Base-by-base conservation (phyloP, 73 alveolate species). In the Symbiodinium natans region DNA sequence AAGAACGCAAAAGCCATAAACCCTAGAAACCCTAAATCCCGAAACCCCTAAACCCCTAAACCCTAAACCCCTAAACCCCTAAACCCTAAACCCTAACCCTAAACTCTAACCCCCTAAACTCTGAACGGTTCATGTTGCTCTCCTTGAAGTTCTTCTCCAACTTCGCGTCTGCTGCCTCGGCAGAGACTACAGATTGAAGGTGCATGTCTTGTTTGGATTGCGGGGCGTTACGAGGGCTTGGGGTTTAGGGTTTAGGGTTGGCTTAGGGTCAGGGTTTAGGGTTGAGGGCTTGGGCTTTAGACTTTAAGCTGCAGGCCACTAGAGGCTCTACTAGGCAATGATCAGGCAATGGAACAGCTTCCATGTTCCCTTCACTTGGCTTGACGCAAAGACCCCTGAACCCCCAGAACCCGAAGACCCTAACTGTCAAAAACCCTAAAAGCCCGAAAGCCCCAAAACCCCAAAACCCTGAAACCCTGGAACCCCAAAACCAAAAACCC, bases 131-230 rank as follows among this genome's bases (percentile, higher is more conserved):
- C 27, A 15, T 56, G 75, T 56, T 7, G 34, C 19, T 56, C 34
- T 56, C 80, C 80, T 63, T 63, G 36, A 63, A 63, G 36, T 63
- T 63, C 80, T 63, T 63, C 80, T 63, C 80, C 80, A 63, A 29
- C 80, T 63, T 63, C 19, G 80, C 80, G 33, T 63, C 80, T 27
- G 80, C 80, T 2, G 80, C 80, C 80, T 63, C 80, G 13, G n/a
- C n/a, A n/a, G n/a, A n/a, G n/a, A n/a, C n/a, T n/a, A n/a, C n/a
- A n/a, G n/a, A n/a, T n/a, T n/a, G n/a, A n/a, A n/a, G n/a, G n/a
- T n/a, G n/a, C n/a, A n/a, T n/a, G 71, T 10, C 19, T 48, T 48
- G 9, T 46, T 46, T 46, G 59, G 59, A 13, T 13, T 46, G 25
- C 59, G 59, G 17, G 59, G 25, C 59, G 59, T 46, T 8, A 3